These are phyloP conservation scores for Nepenthes alata DNA, from an alignment of 179 eudicot species.

Conservation along the genomic window DNA sequence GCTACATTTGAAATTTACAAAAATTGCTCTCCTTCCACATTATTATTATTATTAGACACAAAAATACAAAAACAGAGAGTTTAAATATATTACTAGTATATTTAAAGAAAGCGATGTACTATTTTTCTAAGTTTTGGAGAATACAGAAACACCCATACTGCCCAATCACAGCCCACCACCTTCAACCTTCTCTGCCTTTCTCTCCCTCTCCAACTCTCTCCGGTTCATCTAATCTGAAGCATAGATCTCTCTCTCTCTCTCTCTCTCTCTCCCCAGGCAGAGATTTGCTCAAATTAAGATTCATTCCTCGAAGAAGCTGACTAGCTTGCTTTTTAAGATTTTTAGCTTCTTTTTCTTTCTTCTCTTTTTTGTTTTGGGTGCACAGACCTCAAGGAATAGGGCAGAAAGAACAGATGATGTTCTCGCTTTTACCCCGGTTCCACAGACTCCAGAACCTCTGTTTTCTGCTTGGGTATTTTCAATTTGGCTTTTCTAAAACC, in stretches of 20 bases:
- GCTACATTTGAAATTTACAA: too few relatives aligned
- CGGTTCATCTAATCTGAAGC: too few relatives aligned
- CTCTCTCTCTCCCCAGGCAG: constrained; percentile 13
- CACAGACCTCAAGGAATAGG: constrained; percentile 22
- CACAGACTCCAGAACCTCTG: constrained; percentile 14
- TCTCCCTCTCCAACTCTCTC: too few relatives aligned
- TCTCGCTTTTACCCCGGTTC: constrained; percentile 4
- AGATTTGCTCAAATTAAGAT: constrained; percentile 18
- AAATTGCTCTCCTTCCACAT: too few relatives aligned
- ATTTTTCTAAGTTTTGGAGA: too few relatives aligned
- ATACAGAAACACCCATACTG: too few relatives aligned
- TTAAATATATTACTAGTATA: too few relatives aligned
- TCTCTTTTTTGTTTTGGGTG: constrained; percentile 5
- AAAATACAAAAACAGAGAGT: too few relatives aligned
- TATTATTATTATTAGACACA: too few relatives aligned
- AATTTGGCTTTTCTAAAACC: constrained; percentile 12
- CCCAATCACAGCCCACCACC: too few relatives aligned
- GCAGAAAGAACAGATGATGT: constrained; percentile 1
- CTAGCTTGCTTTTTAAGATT: constrained; percentile 18
- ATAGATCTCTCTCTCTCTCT: neutral
- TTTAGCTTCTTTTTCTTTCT: constrained; percentile 3
- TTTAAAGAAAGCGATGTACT: too few relatives aligned
- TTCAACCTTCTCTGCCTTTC: too few relatives aligned
- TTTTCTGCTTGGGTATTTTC: constrained; percentile 17
- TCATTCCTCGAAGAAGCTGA: constrained; percentile 32